Percentiles rank a stretch among this genome's conserved stretches.
Evolutionary conservation across 495 filamentous ascomycete genomes (phyloP).

Genomic region (Viridothelium virens): DNA sequence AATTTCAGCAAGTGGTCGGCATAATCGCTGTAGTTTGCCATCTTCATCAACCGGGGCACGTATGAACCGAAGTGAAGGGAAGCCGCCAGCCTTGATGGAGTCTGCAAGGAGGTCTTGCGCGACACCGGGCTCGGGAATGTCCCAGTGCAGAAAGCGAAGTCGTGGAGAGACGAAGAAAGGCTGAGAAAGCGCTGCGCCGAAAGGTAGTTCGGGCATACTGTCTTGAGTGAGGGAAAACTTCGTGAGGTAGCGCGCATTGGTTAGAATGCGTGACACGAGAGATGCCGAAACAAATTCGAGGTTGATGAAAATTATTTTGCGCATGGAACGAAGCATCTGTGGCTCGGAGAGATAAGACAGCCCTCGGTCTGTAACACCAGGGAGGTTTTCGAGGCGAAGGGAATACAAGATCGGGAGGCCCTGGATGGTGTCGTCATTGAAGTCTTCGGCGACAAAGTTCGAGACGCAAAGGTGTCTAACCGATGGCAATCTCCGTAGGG

Average conservation of each 20-base stretch:
- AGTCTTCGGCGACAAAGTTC: slow-evolving; percentile 60
- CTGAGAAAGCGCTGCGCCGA: slow-evolving; percentile 50
- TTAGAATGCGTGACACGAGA: slow-evolving; percentile 73
- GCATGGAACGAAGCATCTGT: slow-evolving; percentile 16
- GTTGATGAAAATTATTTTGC: slow-evolving; percentile 54
- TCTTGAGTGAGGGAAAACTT: slow-evolving; percentile 66
- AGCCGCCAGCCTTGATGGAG: slow-evolving; percentile 60
- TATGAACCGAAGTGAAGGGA: slow-evolving; percentile 60
- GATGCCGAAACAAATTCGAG: slow-evolving; percentile 79
- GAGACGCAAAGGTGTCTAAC: slow-evolving; percentile 70
- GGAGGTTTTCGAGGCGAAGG: slow-evolving; percentile 66
- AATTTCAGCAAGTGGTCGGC: slow-evolving; percentile 26
- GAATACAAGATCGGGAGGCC: slow-evolving; percentile 64
- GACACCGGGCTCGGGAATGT: slow-evolving; percentile 50
- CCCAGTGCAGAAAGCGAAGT: slow-evolving; percentile 72
- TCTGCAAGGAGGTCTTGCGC: slow-evolving; percentile 67
- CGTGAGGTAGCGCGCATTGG: slow-evolving; percentile 53
- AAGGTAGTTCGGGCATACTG: slow-evolving; percentile 46
- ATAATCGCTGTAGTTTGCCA: slow-evolving; percentile 29
- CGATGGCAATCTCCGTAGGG: slow-evolving; percentile 58
- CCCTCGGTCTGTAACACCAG: slow-evolving; percentile 69
- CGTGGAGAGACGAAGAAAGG: slow-evolving; percentile 62
- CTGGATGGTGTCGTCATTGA: slow-evolving; percentile 62
- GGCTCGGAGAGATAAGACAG: slow-evolving; percentile 58
- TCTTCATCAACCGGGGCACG: slow-evolving; percentile 44